Evolutionary conservation across 495 filamentous ascomycete genomes (phyloP).

Genomic region (Daldinia childiae): DNA sequence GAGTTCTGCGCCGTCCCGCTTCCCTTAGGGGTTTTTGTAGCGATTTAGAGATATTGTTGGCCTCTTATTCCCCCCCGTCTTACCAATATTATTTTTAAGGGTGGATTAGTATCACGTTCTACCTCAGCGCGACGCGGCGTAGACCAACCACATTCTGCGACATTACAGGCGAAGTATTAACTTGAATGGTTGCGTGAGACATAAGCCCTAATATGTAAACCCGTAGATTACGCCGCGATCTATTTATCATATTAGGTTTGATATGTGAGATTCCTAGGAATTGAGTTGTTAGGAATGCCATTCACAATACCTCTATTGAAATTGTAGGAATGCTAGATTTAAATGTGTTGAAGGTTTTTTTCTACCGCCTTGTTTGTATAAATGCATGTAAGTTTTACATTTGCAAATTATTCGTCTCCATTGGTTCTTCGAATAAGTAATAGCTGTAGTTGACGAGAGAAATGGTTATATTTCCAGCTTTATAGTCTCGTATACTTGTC

Average conservation of each 20-base stretch:
- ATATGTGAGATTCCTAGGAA: not conserved
- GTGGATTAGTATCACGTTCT: not conserved
- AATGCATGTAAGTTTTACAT: too few relatives aligned
- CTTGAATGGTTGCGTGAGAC: too few relatives aligned
- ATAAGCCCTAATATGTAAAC: not conserved
- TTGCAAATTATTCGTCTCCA: too few relatives aligned
- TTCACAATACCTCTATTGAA: too few relatives aligned
- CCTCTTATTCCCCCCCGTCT: not conserved
- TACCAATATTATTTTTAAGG: not conserved
- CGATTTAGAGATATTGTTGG: not conserved
- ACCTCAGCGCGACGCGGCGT: not conserved
- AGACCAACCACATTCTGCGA: not conserved
- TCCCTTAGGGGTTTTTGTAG: not conserved
- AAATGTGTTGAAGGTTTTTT: not conserved
- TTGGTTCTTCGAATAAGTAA: too few relatives aligned
- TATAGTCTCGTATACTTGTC: too few relatives aligned
- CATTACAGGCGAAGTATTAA: not conserved
- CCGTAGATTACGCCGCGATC: not conserved
- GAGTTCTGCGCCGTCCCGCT: conserved; percentile 7
- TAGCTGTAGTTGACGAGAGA: too few relatives aligned
- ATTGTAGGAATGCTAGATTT: not conserved
- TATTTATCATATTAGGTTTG: not conserved
- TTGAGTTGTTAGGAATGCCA: too few relatives aligned
- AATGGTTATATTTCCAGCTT: too few relatives aligned
- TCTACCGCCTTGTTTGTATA: too few relatives aligned